Percentiles rank a stretch among this genome's conserved stretches.
phyloP scores from a whole-genome alignment of 2,329 filamentous ascomycete genomes.

The Fusarium hainanense region DNA sequence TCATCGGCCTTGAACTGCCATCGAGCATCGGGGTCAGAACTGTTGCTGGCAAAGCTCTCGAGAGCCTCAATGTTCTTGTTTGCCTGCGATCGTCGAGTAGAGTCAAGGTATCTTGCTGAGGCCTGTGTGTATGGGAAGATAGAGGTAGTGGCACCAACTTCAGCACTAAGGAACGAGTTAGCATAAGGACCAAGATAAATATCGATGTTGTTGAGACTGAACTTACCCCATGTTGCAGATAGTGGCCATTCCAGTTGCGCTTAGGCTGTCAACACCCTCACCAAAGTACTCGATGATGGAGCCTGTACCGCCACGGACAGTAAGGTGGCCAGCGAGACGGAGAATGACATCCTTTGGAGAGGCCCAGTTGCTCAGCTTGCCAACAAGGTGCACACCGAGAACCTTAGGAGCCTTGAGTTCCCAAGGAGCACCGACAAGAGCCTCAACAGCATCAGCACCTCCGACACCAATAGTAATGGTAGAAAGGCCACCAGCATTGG shows the following conservation, averaged over 20 bases:
- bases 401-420: conserved; percentile 95
- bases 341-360: conserved; percentile 97
- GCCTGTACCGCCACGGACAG: conserved; percentile 92
- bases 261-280: conserved; percentile 87
- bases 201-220: neutral
- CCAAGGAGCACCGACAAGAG: conserved; percentile 95
- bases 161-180: conserved; percentile 56
- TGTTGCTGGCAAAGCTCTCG: conserved; percentile 62
- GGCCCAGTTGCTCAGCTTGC: conserved; percentile 88
- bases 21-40: conserved; percentile 58
- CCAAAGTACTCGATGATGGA: conserved; percentile 96
- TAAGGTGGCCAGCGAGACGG: conserved; percentile 86
- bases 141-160: conserved; percentile 95
- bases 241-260: conserved; percentile 93
- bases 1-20: conserved; percentile 81
- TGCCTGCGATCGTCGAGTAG: conserved; percentile 76
- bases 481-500: conserved; percentile 94
- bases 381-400: conserved; percentile 84
- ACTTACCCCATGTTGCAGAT: conserved; percentile 80
- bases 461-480: conserved; percentile 97
- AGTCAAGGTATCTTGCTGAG: conserved; percentile 85
- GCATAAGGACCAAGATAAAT: neutral
- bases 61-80: conserved; percentile 73
- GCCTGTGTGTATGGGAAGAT: conserved; percentile 91
- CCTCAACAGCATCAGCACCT: conserved; percentile 96